Base-by-base conservation (phyloP, 306 rosid species). In the Trifolium pratense region DNA sequence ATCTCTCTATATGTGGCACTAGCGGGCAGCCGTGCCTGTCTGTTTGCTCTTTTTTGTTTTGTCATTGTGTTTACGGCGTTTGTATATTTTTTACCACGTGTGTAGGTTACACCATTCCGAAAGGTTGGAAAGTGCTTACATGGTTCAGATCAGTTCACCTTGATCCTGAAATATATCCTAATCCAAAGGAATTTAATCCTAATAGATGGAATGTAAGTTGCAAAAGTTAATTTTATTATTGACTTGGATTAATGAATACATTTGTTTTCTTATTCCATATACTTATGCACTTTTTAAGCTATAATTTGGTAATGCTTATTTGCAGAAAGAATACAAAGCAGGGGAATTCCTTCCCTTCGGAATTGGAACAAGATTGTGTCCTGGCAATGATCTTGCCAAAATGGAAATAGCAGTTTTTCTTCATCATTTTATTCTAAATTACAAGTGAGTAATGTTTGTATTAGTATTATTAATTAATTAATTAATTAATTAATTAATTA, bases 301-400 rank as follows among this genome's bases (percentile, higher is more conserved):
- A 21, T 7, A 57, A 56, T 70, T 65, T 70, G 61, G 31, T 58
- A 46, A 17, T 71, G 31, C 5, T 37, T 31, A n/a, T 52, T 31
- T 37, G 12, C 48, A 92, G 86, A 48, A 74, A 18, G 84, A 82
- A 57, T 91, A 87, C 43, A 90, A 84, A 76, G 93, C 93, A 0
- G 97, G 90, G 43, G 85, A 87, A 49, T 93, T 93, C 86, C 85
- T 93, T 58, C 98, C 98, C 70, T 93, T 93, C 70, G 98, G 97
- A 79, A 87, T 78, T 56, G 98, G 98, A 82, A 82, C 68, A 60
- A 88, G 96, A 61, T 43, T 89, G 71, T 93, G 98, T 79, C 98
- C 98, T 0, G 87, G 87, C 42, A 83, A 83, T 26, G 87, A 83
- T 72, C 82, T 83, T 17, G 87, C 87, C 59, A 83, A 91, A 86